Evolutionary conservation across 768 basidiomycete species (phyloP), one percentile per base, ranked within the genome.

Genomic region (Lentinus brumalis): DNA sequence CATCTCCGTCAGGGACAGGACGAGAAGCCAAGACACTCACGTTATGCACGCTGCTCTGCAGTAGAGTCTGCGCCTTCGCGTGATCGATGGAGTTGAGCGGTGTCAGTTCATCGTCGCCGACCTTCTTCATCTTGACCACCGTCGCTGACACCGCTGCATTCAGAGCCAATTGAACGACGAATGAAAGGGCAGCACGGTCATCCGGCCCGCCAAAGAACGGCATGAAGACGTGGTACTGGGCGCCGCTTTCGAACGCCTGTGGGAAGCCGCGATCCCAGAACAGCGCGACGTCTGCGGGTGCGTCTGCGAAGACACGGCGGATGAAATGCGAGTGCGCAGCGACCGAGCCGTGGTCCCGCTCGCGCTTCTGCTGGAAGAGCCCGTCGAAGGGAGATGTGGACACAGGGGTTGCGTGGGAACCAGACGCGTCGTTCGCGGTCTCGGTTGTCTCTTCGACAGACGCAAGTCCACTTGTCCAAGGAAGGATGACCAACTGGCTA

Each of bases 121-220:
- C 67, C 71, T 81, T 86, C 21, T 65, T 67, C 35, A 96, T 76
- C 51, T 87, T 78, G 1, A 96, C 76, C 0, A 94, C 84, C 0
- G 91, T 94, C 0, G 92, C 97, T 5, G 74, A 83, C 0, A 92
- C 81, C 39, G 72, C 75, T 0, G 82, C 71, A 62, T 89, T 87
- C 35, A 81, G 81, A 57, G 94, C 91, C 31, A 91, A 69, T 71
- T 98, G 96, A 38, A 92, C 84, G 4, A 93, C 84, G 67, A 98
- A 86, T 32, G 82, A 76, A 30, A 98, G 76, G 0, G 93, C 92
- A 21, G 94, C 79, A 1, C 97, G 86, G 71, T 98, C 96, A 71
- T 99, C 96, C 0, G 93, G 87, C 0, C 96, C 96, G 40, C 96
- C 96, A 71, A 94, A 91, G 84, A 96, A 98, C 0, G 96, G 92